phyloP scores from a whole-genome alignment of 495 filamentous ascomycete species.

The Penicillium turbatum region DNA sequence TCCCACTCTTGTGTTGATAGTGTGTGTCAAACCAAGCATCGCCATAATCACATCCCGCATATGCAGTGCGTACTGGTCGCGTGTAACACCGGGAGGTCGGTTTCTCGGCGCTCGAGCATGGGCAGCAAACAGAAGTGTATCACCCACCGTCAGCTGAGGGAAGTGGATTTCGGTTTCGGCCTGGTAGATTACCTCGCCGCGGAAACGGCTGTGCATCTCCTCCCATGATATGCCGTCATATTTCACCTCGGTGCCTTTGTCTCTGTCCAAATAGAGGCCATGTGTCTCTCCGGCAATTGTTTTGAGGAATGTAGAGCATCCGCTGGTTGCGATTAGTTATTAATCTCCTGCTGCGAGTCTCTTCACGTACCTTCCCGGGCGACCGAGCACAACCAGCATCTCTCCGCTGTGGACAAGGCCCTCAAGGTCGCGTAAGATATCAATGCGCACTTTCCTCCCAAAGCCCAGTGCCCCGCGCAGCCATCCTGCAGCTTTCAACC shows the following conservation, averaged over 20 bases:
- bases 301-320: conserved; percentile 77
- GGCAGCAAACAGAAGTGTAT: conserved; percentile 77
- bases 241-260: conserved; percentile 62
- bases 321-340: conserved; percentile 37
- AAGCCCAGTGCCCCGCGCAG: conserved; percentile 46
- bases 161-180: conserved; percentile 80
- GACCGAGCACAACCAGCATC: conserved; percentile 75
- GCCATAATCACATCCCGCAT: conserved; percentile 76
- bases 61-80: conserved; percentile 56
- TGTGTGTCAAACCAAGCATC: conserved; percentile 72
- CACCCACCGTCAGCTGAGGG: conserved; percentile 72
- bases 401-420: conserved; percentile 72
- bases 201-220: conserved; percentile 61
- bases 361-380: conserved; percentile 53
- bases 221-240: conserved; percentile 58
- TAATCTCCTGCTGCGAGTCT: too few relatives aligned
- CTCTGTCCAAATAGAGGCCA: conserved; percentile 56
- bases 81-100: conserved; percentile 55
- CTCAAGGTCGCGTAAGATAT: conserved; percentile 72
- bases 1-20: conserved; percentile 70
- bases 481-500: conserved; percentile 49
- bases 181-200: conserved; percentile 77
- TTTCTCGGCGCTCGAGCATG: conserved; percentile 60
- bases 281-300: conserved; percentile 73
- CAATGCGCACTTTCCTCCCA: conserved; percentile 58